phyloP scores from a whole-genome alignment of 805 yeast species.

The Sungouiozyma intestinalis region DNA sequence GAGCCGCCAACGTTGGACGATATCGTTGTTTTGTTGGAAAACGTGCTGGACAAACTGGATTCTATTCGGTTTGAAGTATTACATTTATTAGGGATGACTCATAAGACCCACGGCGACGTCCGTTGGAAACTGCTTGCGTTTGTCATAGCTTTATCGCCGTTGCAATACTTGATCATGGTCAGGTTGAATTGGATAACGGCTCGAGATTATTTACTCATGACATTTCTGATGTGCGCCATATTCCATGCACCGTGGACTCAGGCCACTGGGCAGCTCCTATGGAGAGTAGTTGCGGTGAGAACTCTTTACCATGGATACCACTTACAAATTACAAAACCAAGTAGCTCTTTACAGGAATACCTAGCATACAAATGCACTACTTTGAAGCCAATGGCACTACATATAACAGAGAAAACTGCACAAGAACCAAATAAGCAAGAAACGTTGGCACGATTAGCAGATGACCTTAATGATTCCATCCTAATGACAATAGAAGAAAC shows the following conservation, averaged over 20 bases:
- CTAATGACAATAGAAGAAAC: background rate
- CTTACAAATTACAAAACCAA: background rate
- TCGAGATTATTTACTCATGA: constrained; percentile 8
- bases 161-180: constrained; percentile 12
- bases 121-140: background rate
- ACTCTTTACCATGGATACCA: constrained; percentile 7
- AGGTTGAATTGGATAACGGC: constrained; percentile 6
- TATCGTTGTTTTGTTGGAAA: constrained; percentile 17
- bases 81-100: background rate
- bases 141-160: constrained; percentile 11
- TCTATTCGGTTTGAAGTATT: constrained; percentile 13
- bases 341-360: background rate
- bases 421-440: background rate
- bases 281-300: constrained; percentile 19
- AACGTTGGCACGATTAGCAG: background rate
- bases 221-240: constrained; percentile 4
- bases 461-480: background rate
- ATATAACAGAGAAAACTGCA: background rate
- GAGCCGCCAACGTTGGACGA: constrained; percentile 29
- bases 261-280: constrained; percentile 17
- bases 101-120: background rate
- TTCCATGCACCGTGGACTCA: constrained; percentile 24
- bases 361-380: background rate
- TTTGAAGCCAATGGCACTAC: background rate
- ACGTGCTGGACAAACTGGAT: constrained; percentile 18